Percentiles rank a stretch among this genome's conserved stretches.
These are phyloP conservation scores for Sugiyamaella sp. DNA, from an alignment of 1,139 yeast genomes.

Conservation along the genomic window DNA sequence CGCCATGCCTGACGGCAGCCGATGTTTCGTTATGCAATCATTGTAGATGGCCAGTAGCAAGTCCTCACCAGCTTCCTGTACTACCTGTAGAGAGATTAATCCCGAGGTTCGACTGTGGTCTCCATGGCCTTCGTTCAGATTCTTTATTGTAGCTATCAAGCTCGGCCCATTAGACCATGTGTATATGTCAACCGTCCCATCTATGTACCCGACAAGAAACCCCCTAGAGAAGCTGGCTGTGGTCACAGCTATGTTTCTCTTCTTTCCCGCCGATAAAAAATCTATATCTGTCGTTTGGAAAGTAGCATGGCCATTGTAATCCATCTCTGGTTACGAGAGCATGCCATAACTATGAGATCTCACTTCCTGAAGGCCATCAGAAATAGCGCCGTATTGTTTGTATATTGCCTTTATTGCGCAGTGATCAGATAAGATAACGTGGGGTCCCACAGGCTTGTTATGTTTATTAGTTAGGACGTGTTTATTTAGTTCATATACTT, in stretches of 20 bases:
- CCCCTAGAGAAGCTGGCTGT: conserved; percentile 1
- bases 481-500: no score
- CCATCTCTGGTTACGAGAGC: not conserved
- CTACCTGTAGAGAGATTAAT: not conserved
- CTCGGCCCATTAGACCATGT: not conserved
- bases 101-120: not conserved
- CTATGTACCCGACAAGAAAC: conserved; percentile 3
- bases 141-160: conserved; percentile 1
- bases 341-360: not conserved
- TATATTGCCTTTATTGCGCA: not conserved
- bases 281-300: conserved; percentile 7
- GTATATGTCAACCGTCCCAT: conserved; percentile 6
- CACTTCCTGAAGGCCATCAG: not conserved
- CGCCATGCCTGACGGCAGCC: conserved; percentile 8
- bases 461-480: no score
- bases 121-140: not conserved
- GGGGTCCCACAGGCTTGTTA: not conserved
- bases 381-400: conserved; percentile 13
- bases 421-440: conserved; percentile 4
- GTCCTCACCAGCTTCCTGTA: not conserved
- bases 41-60: conserved; percentile 1
- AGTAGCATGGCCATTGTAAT: not conserved
- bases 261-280: not conserved
- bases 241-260: not conserved
- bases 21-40: conserved; percentile 4